Conservation (phyloP, 2,329 filamentous ascomycete genomes). For the Rutstroemia sp. region DNA sequence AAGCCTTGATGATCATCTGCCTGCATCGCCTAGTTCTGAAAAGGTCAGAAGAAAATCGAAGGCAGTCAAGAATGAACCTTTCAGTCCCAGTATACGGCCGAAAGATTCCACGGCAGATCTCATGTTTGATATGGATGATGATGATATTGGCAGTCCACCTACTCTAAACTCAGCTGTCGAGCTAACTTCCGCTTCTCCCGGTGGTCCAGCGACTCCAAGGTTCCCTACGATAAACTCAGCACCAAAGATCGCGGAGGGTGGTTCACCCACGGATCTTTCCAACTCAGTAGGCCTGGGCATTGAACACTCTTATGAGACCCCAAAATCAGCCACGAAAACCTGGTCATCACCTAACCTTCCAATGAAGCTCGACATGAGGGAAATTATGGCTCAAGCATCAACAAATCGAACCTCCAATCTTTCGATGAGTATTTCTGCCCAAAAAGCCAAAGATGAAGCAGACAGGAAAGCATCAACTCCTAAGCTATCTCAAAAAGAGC, state of each 20-base stretch:
- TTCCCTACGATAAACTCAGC: conserved; percentile 2
- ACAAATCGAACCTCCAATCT: conserved; percentile 41
- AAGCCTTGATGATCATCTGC: conserved; percentile 55
- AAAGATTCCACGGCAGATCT: conserved; percentile 67
- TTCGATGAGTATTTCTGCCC: conserved; percentile 46
- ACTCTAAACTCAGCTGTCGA: conserved; percentile 2
- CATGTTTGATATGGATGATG: conserved; percentile 91
- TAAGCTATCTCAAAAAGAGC: conserved; percentile 86
- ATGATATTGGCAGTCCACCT: conserved; percentile 13
- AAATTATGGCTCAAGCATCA: conserved; percentile 74
- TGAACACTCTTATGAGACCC: background rate
- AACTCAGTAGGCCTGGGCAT: background rate
- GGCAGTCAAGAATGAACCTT: conserved; percentile 43
- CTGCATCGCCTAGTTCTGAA: conserved; percentile 30
- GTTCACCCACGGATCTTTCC: background rate
- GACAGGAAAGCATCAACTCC: conserved; percentile 33
- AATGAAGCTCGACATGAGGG: conserved; percentile 49
- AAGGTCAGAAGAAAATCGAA: conserved; percentile 41
- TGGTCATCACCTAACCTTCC: conserved; percentile 28
- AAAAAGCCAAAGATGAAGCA: conserved; percentile 33
- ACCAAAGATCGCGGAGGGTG: conserved; percentile 7
- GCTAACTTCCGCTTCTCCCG: background rate
- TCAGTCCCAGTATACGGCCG: conserved; percentile 60
- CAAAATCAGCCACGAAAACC: conserved; percentile 16
- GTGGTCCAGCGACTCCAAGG: background rate